Evolutionary conservation across 371 early-diverging fungal genomes (phyloP), one percentile per base, ranked within the genome.

Genomic region (Vairimorpha ceranae): DNA sequence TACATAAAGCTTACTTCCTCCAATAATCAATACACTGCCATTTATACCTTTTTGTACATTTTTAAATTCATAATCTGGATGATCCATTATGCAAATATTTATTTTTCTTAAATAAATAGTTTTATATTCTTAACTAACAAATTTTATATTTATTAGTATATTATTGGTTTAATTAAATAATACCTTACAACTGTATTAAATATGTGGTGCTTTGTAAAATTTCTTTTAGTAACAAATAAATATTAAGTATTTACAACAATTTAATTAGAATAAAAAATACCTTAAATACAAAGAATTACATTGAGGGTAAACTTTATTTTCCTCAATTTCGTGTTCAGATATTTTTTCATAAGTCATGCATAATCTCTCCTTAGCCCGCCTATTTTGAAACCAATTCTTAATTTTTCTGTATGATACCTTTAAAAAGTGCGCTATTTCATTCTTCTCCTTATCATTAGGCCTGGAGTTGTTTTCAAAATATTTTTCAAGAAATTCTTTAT

Each of bases 1-100:
- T 0, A 93, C 91, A 82, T 91, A 92, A 56, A 69, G 4, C 0
- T 64, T 41, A 29, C 65, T 69, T 27, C 82, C 82, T 35, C 82
- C 82, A 30, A 82, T 77, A 10, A 82, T 51, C 12, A 82, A 43
- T 0, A 75, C 45, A 17, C 45, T 61, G 4, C 80, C 82, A 65
- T 64, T 67, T 21, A 65, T 14, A 27, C 81, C 81, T 69, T 81
- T 81, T 27, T 35, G 29, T 17, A 21, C 12, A 43, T 69, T 69
- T 8, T 64, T 54, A 0, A 64, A 65, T 30, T 72, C 32, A 23
- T 35, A 61, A 15, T 23, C 25, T 8, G 19, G 10, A 23, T 25
- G 6, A 41, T 10, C 4, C 4, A 29, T 10, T 36, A 63, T 48
- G 32, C 6, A 6, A 25, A 46, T 23, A 29, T 38, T 38, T 38